These are phyloP conservation scores for Cynanchum wilfordii DNA, from an alignment of 257 asterid species.

Conservation along the genomic window DNA sequence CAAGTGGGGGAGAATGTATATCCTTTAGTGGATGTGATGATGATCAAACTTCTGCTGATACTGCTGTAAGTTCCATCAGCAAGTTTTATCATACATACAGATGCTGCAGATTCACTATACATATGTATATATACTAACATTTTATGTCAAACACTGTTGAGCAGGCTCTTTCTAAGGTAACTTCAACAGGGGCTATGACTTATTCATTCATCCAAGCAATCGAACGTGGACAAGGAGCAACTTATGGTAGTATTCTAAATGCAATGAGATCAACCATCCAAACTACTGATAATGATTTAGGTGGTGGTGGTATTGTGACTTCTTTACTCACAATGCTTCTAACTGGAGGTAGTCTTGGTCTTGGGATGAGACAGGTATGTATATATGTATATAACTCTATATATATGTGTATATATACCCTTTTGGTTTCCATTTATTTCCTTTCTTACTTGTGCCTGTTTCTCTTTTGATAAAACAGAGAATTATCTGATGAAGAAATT, in stretches of 20 bases:
- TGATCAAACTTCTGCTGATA: constrained; percentile 87
- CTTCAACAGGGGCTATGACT: constrained; percentile 97
- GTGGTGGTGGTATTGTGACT: constrained; percentile 53
- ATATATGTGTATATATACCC: too few relatives aligned
- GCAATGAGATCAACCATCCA: constrained; percentile 78
- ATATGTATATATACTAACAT: background rate
- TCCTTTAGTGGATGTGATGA: constrained; percentile 97
- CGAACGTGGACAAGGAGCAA: constrained; percentile 64
- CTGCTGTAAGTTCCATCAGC: constrained; percentile 40
- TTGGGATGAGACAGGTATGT: constrained; percentile 70
- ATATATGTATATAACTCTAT: too few relatives aligned
- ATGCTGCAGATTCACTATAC: background rate
- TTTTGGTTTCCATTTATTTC: background rate
- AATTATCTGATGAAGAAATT: background rate
- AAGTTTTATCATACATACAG: background rate
- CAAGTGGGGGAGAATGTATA: constrained; percentile 92
- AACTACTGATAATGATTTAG: constrained; percentile 36
- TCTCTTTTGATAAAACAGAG: background rate
- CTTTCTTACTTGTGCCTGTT: too few relatives aligned
- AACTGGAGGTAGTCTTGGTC: constrained; percentile 69
- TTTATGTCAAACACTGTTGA: constrained; percentile 4
- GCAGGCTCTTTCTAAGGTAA: constrained; percentile 84
- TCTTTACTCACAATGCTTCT: constrained; percentile 71
- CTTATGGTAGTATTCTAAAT: constrained; percentile 73
- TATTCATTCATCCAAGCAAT: constrained; percentile 88